Evolutionary conservation across 1,284 basidiomycete genomes (phyloP).

Genomic region (Trichosporon ovoides): DNA sequence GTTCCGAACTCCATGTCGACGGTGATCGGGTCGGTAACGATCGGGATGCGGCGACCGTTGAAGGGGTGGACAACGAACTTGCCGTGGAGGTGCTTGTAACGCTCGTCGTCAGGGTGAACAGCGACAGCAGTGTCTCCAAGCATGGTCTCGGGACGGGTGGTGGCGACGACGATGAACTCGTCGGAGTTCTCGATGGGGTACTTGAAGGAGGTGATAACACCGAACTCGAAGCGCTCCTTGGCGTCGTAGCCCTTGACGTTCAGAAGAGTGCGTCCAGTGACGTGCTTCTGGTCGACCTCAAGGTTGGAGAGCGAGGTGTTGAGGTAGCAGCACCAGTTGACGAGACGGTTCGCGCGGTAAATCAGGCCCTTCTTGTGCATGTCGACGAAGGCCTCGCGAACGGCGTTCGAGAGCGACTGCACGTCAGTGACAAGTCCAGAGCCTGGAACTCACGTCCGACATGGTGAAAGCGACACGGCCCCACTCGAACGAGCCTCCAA

Average conservation of each 20-base stretch:
- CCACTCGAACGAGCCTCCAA: conserved; percentile 96
- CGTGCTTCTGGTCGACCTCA: conserved; percentile 92
- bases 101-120: conserved; percentile 85
- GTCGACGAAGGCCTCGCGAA: conserved; percentile 84
- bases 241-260: conserved; percentile 89
- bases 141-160: conserved; percentile 98
- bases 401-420: conserved; percentile 74
- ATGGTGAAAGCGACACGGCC: conserved; percentile 91
- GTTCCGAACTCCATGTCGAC: conserved; percentile 98
- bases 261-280: conserved; percentile 81
- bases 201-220: conserved; percentile 91
- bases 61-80: conserved; percentile 92
- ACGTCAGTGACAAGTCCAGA: background rate
- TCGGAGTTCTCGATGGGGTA: conserved; percentile 79
- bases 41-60: conserved; percentile 77
- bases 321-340: conserved; percentile 96
- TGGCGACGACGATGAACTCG: conserved; percentile 89
- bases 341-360: conserved; percentile 93
- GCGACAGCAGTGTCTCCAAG: conserved; percentile 97
- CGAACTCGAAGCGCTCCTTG: conserved; percentile 96
- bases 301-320: conserved; percentile 97
- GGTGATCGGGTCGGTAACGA: conserved; percentile 74
- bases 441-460: conserved; percentile 61
- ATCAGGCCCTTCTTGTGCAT: conserved; percentile 89
- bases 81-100: conserved; percentile 94